Base-by-base conservation (phyloP, 176 grass and related monocot species). In the Guadua angustifolia region DNA sequence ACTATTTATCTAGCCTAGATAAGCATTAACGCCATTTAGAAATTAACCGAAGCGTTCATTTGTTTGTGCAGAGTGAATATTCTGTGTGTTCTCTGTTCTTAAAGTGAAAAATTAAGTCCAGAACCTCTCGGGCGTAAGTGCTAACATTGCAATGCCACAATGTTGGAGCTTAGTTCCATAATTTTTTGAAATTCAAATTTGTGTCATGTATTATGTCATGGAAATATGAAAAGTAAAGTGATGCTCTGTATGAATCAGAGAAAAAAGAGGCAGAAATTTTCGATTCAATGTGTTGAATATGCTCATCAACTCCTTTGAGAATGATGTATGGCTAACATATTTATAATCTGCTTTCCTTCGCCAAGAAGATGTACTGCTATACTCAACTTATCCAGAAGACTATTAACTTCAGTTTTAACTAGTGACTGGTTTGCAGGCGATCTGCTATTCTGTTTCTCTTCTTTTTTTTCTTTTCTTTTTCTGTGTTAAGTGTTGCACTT, bases 271-370 rank as follows among this genome's bases (percentile, higher is more conserved):
- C 61, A 49, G 11, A 35, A 15, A n/a, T 21, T 44, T 59, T 57
- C 9, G 1, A 62, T 38, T 50, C 4, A 45, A 53, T 1, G 1
- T 50, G 43, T 38, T 83, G 69, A 11, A 53, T 69, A 69, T 56
- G 35, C 47, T 39, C 14, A 55, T 8, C 14, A 83, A 65, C 29
- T 63, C 19, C 70, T 64, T 52, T 83, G 43, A 82, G 38, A 62
- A 64, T 19, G 56, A 64, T 74, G 18, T 73, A 36, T 47, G 47
- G 46, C 12, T 24, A 80, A 73, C 56, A 50, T 49, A 47, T 49
- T 83, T 50, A 25, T 73, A 50, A 11, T 50, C 17, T 73, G 7
- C 5, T 22, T 61, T 46, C 16, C 25, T 55, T 82, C 47, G 6
- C 11, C 32, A 61, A 61, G 52, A 60, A 59, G 32, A 46, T 25